Conservation (phyloP, 2,329 filamentous ascomycete genomes). For the Fonsecaea pedrosoi region DNA sequence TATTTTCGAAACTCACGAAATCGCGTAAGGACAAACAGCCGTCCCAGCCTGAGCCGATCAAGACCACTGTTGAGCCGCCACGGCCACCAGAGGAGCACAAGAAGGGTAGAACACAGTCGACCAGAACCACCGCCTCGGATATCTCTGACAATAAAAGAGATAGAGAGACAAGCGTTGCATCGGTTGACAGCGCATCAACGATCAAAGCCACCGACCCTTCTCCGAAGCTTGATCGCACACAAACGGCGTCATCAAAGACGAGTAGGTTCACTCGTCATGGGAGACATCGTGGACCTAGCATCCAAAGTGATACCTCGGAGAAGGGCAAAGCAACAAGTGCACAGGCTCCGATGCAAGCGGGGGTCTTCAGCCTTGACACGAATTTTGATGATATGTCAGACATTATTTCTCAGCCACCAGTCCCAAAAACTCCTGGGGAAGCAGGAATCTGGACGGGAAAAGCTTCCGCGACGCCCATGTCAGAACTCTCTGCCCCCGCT, state of each 20-base stretch:
- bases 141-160: constrained; percentile 35
- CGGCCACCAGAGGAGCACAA: constrained; percentile 37
- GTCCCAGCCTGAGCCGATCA: constrained; percentile 39
- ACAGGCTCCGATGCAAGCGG: constrained; percentile 53
- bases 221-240: constrained; percentile 38
- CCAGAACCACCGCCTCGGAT: constrained; percentile 27
- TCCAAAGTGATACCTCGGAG: constrained; percentile 57
- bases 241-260: constrained; percentile 38
- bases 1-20: constrained; percentile 60
- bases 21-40: constrained; percentile 54
- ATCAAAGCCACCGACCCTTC: constrained; percentile 40
- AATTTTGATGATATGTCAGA: constrained; percentile 91
- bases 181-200: constrained; percentile 43
- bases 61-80: constrained; percentile 37
- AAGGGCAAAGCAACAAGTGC: constrained; percentile 54
- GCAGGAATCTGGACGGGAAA: constrained; percentile 45
- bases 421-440: constrained; percentile 68
- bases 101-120: constrained; percentile 31
- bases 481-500: constrained; percentile 58
- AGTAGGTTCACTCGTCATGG: constrained; percentile 34
- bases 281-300: constrained; percentile 35
- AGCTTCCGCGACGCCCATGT: constrained; percentile 43
- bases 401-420: constrained; percentile 74
- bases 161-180: constrained; percentile 43
- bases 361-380: constrained; percentile 81